Base-by-base conservation (phyloP, 345 rosid species). In the Populus nigra region DNA sequence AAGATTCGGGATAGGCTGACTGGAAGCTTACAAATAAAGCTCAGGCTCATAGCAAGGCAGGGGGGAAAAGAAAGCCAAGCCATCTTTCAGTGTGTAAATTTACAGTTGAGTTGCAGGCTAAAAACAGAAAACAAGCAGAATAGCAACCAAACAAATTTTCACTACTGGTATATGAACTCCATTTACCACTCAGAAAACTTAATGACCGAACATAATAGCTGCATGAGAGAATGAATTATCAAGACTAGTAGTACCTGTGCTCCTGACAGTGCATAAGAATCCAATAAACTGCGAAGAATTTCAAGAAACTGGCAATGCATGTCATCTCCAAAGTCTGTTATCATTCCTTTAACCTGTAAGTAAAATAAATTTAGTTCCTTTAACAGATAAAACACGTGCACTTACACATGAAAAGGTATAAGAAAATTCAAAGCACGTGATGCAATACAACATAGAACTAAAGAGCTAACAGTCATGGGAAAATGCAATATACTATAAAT, bases 281-380 rank as follows among this genome's bases (percentile, higher is more conserved):
- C 99, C 87, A 95, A 81, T 83, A 96, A 90, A 88, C 92, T 94
- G 50, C 99, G 95, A 71, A 96, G 90, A 85, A 94, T 96, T 85
- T 96, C 99, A 68, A 92, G 94, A 89, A 96, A 96, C 74, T 96
- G 98, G 88, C 97, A 96, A 72, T 96, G 92, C 99, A 96, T 92
- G 85, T 90, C 93, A 39, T 89, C 96, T 78, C 94, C 97, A 77
- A 94, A 94, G 82, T 94, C 98, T 71, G 98, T 93, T 82, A 90
- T 81, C 98, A 96, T 90, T 74, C 99, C 97, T 83, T 92, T 92
- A 72, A 96, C 98, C 99, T 96, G 89, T 45, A 73, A 23, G 71
- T 53, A 72, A 72, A 76, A 20, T 62, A 71, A 33, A 65, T 35
- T 79, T 39, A 78, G 53, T 65, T 73, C 23, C 43, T 39, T 23